These are phyloP conservation scores for Leccinum cinnamomeum DNA, from an alignment of 1,284 basidiomycete species.

Conservation along the genomic window DNA sequence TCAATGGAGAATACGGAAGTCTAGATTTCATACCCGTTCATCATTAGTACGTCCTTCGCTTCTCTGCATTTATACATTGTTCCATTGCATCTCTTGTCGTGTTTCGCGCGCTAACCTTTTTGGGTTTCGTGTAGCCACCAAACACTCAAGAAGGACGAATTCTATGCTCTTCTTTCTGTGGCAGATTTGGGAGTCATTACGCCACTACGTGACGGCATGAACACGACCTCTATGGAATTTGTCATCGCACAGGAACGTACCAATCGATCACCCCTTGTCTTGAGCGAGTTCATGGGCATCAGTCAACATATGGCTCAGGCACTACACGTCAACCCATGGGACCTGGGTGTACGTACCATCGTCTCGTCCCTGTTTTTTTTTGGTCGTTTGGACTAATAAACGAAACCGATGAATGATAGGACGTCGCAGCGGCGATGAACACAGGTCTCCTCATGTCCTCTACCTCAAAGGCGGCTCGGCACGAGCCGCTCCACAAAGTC, in stretches of 20 bases:
- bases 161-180: slow-evolving; percentile 94
- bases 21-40: slow-evolving; percentile 98
- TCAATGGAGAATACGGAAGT: slow-evolving; percentile 95
- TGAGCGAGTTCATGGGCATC: slow-evolving; percentile 98
- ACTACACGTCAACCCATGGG: slow-evolving; percentile 87
- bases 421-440: slow-evolving; percentile 94
- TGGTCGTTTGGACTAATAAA: not conserved
- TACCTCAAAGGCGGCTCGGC: slow-evolving; percentile 77
- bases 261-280: slow-evolving; percentile 82
- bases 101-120: not conserved
- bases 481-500: slow-evolving; percentile 76
- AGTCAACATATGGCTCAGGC: slow-evolving; percentile 84
- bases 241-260: slow-evolving; percentile 89
- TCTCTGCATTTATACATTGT: not conserved
- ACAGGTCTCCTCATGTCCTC: slow-evolving; percentile 81
- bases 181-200: slow-evolving; percentile 97
- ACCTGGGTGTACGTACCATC: slow-evolving; percentile 59
- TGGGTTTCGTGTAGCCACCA: slow-evolving; percentile 68
- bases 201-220: slow-evolving; percentile 96
- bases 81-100: not conserved
- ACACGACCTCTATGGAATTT: slow-evolving; percentile 98
- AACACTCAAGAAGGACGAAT: slow-evolving; percentile 96
- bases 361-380: not conserved
- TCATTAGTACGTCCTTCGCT: slow-evolving; percentile 75
- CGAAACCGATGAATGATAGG: slow-evolving; percentile 42